Evolutionary conservation across 2,329 filamentous ascomycete genomes (phyloP), one percentile per base, ranked within the genome.

Genomic region (Trichophyton rubrum): DNA sequence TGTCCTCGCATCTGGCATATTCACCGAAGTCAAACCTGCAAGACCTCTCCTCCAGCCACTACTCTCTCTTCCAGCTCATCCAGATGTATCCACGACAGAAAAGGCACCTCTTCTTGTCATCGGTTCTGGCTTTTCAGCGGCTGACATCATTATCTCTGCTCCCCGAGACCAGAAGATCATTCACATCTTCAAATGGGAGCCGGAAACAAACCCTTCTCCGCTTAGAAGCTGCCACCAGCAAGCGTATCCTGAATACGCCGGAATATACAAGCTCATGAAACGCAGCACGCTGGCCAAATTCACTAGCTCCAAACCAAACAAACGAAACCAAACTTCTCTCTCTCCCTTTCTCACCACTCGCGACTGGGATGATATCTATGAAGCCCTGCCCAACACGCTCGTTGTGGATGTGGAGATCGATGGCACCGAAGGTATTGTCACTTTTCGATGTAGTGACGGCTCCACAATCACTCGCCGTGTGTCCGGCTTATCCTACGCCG

Each of bases 211-310:
- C 17, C 81, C 82, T 0, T 84, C 81, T 0, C 82, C 82, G 1
- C 70, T 85, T 11, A 78, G 79, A 20, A 77, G 78, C 41, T 85
- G 82, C 62, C 82, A 85, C 66, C 79, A 81, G 55, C 78, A 80
- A 51, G 82, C 82, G 33, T 85, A 85, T 66, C 82, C 82, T 0
- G 82, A 85, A 63, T 85, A 85, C 66, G 82, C 82, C 0, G 76
- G 78, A 7, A 74, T 85, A 1, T 84, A 85, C 64, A 76, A 80
- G 13, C 73, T 80, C 47, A 85, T 85, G 82, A 84, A 83, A 68
- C 73, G 78, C 7, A 78, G 80, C 17, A 73, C 72, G 2, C 61
- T 72, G 63, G 67, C 20, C 65, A 65, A 38, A 57, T 63, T 30
- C 24, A 65, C 3, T 53, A 45, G 3, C 62, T 1, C 15, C 62